Percentiles rank a stretch among this genome's conserved stretches.
These are phyloP conservation scores for Echium plantagineum DNA, from an alignment of 257 asterid genomes.

Conservation along the genomic window DNA sequence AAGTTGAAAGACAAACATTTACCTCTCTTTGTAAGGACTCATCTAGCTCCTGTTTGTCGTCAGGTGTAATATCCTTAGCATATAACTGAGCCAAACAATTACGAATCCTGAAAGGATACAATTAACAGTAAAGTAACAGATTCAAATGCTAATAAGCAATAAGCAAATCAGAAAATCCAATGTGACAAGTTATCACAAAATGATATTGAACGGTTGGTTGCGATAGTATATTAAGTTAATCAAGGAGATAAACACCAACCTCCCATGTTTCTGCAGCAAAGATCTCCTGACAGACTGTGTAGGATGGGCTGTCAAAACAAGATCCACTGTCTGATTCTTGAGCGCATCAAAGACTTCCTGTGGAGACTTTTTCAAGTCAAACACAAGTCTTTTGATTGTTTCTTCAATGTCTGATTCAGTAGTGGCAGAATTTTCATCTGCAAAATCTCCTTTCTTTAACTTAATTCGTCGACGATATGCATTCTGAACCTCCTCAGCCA, in stretches of 20 bases:
- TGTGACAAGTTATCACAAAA: too few relatives aligned
- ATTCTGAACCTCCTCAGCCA: constrained; percentile 45
- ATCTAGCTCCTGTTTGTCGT: constrained; percentile 40
- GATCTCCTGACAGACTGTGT: constrained; percentile 43
- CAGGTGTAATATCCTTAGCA: constrained; percentile 38
- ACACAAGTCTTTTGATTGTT: constrained; percentile 37
- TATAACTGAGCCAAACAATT: constrained; percentile 39
- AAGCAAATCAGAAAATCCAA: constrained; percentile 1
- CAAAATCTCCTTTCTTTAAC: constrained; percentile 27
- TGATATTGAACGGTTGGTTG: too few relatives aligned
- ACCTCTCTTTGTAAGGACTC: constrained; percentile 48
- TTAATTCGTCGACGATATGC: constrained; percentile 31
- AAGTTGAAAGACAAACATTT: constrained; percentile 2
- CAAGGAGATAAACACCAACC: constrained; percentile 12
- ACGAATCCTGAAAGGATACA: constrained; percentile 22
- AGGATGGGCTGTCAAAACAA: constrained; percentile 45
- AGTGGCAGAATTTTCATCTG: constrained; percentile 28
- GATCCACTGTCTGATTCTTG: constrained; percentile 45
- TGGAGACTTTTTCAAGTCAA: constrained; percentile 33
- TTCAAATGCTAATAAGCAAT: too few relatives aligned
- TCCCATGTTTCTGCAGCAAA: constrained; percentile 40
- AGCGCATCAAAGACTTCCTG: constrained; percentile 38
- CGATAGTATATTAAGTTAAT: too few relatives aligned
- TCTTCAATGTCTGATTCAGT: constrained; percentile 45
- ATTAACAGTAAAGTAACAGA: too few relatives aligned